A percentile compares a stretch with the other conserved stretches of the same genome.
Conservation (phyloP, 192 early-diverging fungal species). For the Umbelopsis vinacea region DNA sequence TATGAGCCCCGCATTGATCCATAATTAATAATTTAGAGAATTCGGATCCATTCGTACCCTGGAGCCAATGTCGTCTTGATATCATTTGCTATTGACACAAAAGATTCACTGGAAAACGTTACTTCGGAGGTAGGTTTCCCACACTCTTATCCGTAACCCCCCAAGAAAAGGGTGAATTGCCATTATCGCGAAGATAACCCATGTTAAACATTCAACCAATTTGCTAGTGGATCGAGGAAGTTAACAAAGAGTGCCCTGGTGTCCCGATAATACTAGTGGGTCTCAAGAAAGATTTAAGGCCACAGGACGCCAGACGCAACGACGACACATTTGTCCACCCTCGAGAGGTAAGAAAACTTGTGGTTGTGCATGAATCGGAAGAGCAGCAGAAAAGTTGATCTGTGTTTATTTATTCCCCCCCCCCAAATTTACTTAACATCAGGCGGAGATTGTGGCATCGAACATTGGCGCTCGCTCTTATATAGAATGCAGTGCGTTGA, state of each 20-base stretch:
- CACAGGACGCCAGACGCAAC: constrained; percentile 63
- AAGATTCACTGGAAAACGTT: constrained; percentile 81
- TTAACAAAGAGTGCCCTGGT: constrained; percentile 75
- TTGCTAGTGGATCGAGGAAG: constrained; percentile 85
- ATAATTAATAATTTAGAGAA: constrained; percentile 39
- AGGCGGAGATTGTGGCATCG: constrained; percentile 74
- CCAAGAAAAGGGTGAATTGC: background rate
- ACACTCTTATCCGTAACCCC: background rate
- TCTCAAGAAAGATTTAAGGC: constrained; percentile 88
- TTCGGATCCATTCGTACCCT: constrained; percentile 88
- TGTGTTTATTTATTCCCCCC: background rate
- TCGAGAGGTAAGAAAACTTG: constrained; percentile 55
- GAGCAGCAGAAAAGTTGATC: too few species aligned
- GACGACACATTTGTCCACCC: constrained; percentile 68
- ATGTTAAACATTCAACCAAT: background rate
- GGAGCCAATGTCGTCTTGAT: constrained; percentile 89
- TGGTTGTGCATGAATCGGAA: background rate
- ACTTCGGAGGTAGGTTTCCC: constrained; percentile 51
- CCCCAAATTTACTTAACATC: background rate
- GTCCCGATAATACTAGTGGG: constrained; percentile 83
- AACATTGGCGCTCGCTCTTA: constrained; percentile 84
- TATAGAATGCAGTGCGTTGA: constrained; percentile 85
- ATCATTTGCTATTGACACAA: constrained; percentile 83
- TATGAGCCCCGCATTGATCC: background rate
- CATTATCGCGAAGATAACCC: background rate